Conservation (phyloP, 768 basidiomycete genomes). For the Boletus rubescentipes region DNA sequence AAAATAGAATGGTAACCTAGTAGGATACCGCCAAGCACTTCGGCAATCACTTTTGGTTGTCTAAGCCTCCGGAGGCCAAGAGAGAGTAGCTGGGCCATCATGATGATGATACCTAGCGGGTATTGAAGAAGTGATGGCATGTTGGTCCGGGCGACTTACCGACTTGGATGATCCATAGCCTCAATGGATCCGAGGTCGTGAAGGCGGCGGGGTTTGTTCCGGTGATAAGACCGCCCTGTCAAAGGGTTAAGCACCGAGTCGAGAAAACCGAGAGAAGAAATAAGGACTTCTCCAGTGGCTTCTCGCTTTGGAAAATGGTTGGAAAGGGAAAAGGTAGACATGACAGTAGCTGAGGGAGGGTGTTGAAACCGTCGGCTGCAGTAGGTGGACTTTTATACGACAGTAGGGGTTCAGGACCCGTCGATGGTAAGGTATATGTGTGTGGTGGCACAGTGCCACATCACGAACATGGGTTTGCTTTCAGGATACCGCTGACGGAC, state of each 20-base stretch:
- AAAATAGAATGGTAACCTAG: slow-evolving; percentile 52
- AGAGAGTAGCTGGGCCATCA: slow-evolving; percentile 73
- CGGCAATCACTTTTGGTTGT: slow-evolving; percentile 86
- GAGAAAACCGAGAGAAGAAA: background rate
- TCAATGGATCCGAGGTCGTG: slow-evolving; percentile 66
- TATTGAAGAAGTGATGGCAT: background rate
- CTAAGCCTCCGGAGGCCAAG: slow-evolving; percentile 68
- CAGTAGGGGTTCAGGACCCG: too few species aligned
- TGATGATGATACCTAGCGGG: slow-evolving; percentile 72
- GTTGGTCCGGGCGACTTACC: slow-evolving; percentile 41
- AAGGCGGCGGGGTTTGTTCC: slow-evolving; percentile 72
- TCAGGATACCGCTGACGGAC: too few species aligned
- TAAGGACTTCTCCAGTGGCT: slow-evolving; percentile 25
- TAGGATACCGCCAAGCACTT: slow-evolving; percentile 88
- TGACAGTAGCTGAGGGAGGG: slow-evolving; percentile 1
- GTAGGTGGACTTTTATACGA: too few species aligned
- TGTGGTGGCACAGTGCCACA: too few species aligned
- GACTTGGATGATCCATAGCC: slow-evolving; percentile 77
- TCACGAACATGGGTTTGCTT: too few species aligned
- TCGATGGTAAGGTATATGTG: too few species aligned
- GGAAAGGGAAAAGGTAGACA: slow-evolving; percentile 30
- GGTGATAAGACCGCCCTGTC: slow-evolving; percentile 69
- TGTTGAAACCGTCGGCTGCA: too few species aligned
- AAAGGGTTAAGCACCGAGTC: slow-evolving; percentile 1
- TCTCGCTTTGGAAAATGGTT: slow-evolving; percentile 5